Evolutionary conservation across 2,329 filamentous ascomycete species (phyloP).

Genomic region (Colletotrichum sidae): DNA sequence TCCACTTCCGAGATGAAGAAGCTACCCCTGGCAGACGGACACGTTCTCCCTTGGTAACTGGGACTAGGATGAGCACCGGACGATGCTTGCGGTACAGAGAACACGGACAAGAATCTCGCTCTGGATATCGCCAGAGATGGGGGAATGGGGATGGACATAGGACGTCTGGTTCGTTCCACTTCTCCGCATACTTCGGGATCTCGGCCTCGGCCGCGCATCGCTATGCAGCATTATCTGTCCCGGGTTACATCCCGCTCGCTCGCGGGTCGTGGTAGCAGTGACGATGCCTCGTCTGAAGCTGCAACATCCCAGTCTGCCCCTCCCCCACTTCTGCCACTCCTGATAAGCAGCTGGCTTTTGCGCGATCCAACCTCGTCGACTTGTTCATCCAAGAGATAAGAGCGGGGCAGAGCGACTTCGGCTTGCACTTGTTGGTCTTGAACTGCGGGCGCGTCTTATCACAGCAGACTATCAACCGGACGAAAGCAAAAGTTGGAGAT

Average conservation of each 20-base stretch:
- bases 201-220: too few relatives aligned
- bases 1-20: constrained; percentile 3
- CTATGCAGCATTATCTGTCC: too few relatives aligned
- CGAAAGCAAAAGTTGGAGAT: background rate
- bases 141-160: constrained; percentile 30
- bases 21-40: constrained; percentile 3
- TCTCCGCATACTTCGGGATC: constrained; percentile 12
- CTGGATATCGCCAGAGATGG: constrained; percentile 22
- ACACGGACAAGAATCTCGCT: background rate
- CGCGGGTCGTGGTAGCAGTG: constrained; percentile 6
- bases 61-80: background rate
- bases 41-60: background rate
- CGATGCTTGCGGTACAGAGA: background rate
- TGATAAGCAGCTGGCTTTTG: constrained; percentile 12
- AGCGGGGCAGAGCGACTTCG: constrained; percentile 21
- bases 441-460: constrained; percentile 23
- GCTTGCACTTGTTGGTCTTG: background rate
- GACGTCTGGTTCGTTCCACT: constrained; percentile 4
- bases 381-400: constrained; percentile 15
- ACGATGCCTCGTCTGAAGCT: background rate
- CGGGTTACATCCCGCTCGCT: background rate
- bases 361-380: constrained; percentile 6
- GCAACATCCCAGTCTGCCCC: background rate
- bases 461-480: background rate
- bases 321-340: constrained; percentile 24